A percentile compares a stretch with the other conserved stretches of the same genome.
Evolutionary conservation across 805 yeast species (phyloP).

Genomic region (Clavispora carvajalis): DNA sequence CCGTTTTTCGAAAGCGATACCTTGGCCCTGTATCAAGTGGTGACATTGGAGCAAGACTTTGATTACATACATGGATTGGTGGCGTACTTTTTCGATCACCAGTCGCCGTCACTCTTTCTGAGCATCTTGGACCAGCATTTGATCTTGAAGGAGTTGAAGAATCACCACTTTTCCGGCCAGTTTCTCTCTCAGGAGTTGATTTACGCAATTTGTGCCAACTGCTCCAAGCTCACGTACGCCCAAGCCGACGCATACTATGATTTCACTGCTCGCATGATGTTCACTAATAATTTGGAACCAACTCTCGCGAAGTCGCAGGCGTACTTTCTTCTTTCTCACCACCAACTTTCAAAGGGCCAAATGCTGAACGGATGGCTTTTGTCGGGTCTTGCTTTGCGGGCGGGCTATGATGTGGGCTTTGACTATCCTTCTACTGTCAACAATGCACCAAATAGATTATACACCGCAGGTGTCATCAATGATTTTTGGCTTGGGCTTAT

Average conservation of each 20-base stretch:
- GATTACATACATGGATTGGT: conserved; percentile 11
- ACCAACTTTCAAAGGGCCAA: conserved; percentile 13
- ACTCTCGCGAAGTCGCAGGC: conserved; percentile 13
- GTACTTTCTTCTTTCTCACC: conserved; percentile 12
- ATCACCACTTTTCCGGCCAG: conserved; percentile 7
- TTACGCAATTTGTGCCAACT: conserved; percentile 13
- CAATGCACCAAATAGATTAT: conserved; percentile 8
- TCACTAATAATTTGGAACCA: conserved; percentile 4
- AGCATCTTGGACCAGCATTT: conserved; percentile 8
- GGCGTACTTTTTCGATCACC: conserved; percentile 7
- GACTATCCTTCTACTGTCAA: conserved; percentile 4
- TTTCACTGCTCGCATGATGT: conserved; percentile 6
- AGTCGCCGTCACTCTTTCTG: conserved; percentile 4
- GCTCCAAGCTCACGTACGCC: conserved; percentile 5
- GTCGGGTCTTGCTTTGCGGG: conserved; percentile 12
- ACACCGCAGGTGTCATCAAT: conserved; percentile 10
- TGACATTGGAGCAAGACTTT: conserved; percentile 11
- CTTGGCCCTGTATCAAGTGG: neutral
- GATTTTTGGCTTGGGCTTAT: conserved; percentile 13
- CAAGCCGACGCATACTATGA: conserved; percentile 14
- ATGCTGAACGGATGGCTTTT: conserved; percentile 14
- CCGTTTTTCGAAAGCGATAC: neutral
- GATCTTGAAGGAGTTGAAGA: conserved; percentile 8
- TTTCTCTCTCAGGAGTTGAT: conserved; percentile 7
- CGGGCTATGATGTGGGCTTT: conserved; percentile 14